Evolutionary conservation across 164 flowering plant species (phyloP).

Genomic region (Umbilicus rupestris): DNA sequence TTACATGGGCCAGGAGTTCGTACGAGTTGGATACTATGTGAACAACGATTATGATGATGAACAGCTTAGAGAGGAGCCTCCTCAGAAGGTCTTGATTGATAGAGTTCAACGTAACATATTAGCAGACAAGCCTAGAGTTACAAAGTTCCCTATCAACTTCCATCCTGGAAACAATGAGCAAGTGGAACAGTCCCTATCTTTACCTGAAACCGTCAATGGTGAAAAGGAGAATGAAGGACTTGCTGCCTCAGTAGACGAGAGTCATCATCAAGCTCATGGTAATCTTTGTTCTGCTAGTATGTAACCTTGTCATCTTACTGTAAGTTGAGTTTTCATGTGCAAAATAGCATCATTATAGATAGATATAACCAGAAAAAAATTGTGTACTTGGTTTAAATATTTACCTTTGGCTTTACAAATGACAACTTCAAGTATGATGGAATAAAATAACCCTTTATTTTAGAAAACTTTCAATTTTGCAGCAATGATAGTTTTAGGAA

Average conservation of each 20-base stretch:
- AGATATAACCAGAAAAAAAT: too few relatives aligned
- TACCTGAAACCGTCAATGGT: conserved; percentile 17
- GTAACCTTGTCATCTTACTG: too few relatives aligned
- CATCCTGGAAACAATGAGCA: conserved; percentile 64
- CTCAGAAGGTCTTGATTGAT: conserved; percentile 74
- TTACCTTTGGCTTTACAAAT: too few relatives aligned
- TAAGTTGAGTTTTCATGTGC: too few relatives aligned
- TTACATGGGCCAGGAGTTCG: conserved; percentile 85
- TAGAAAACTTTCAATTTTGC: too few relatives aligned
- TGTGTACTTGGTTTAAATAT: too few relatives aligned
- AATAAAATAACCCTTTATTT: too few relatives aligned
- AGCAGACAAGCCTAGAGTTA: conserved; percentile 91
- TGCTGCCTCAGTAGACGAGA: conserved; percentile 14
- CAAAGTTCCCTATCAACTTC: conserved; percentile 92
- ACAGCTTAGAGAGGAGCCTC: conserved; percentile 90
- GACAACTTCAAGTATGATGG: too few relatives aligned
- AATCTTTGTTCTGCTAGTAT: too few relatives aligned
- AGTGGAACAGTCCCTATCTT: conserved; percentile 32
- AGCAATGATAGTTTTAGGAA: too few relatives aligned
- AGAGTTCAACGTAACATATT: conserved; percentile 82
- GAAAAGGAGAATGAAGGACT: conserved; percentile 21
- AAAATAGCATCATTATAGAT: too few relatives aligned
- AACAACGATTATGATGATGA: conserved; percentile 97
- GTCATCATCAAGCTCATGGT: neutral
- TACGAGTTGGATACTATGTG: conserved; percentile 93